Conservation (phyloP, 176 grass and related monocot genomes). For the Elymus sibiricus region DNA sequence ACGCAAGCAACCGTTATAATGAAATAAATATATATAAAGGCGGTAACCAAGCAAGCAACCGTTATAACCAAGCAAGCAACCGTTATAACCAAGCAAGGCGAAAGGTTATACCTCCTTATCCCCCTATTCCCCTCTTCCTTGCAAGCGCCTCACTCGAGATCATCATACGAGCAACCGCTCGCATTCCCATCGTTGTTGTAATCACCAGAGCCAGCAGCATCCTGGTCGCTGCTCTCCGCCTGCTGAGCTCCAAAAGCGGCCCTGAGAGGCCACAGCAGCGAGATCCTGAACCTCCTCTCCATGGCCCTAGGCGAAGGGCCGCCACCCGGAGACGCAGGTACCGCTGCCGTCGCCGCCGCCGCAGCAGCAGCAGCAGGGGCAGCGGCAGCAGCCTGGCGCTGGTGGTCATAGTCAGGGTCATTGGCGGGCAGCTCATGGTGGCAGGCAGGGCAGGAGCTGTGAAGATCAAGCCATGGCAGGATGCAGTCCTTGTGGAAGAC, state of each 20-base stretch:
- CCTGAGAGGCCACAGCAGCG: slow-evolving; percentile 57
- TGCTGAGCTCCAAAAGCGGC: slow-evolving; percentile 25
- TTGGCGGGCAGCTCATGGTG: slow-evolving; percentile 76
- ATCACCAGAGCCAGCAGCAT: slow-evolving; percentile 15
- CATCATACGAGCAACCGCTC: slow-evolving; percentile 44
- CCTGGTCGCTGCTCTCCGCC: slow-evolving; percentile 36
- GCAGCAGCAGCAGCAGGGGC: not conserved
- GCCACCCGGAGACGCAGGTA: not conserved
- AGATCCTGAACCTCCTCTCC: slow-evolving; percentile 93
- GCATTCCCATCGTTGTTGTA: not conserved
- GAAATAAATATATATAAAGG: no score
- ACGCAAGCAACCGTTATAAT: no score
- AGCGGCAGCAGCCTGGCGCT: not conserved
- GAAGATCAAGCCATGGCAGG: slow-evolving; percentile 90
- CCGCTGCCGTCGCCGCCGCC: not conserved
- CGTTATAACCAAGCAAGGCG: no score
- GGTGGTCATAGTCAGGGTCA: slow-evolving; percentile 39
- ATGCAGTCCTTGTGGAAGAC: slow-evolving; percentile 95
- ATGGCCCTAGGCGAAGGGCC: slow-evolving; percentile 38
- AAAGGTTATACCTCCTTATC: slow-evolving; percentile 22
- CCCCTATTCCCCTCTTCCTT: not conserved
- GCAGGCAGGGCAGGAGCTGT: slow-evolving; percentile 93
- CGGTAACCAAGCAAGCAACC: no score
- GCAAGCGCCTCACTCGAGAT: slow-evolving; percentile 63
- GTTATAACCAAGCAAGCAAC: no score